Base-by-base conservation (phyloP, 2,329 filamentous ascomycete genomes). In the Grosmannia serpens region DNA sequence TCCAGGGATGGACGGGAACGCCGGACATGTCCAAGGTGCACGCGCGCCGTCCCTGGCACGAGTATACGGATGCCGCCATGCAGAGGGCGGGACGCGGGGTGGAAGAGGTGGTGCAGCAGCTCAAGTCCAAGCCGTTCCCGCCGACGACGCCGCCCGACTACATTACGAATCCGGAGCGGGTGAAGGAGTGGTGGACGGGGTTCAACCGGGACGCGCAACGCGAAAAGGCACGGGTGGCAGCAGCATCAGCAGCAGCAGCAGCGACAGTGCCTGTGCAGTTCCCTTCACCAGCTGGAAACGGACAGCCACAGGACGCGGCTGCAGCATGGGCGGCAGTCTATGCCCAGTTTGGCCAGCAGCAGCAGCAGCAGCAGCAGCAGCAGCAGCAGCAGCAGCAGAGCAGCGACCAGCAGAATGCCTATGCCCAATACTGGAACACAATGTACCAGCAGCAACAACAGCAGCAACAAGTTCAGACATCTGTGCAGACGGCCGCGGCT, bases 131-230 rank as follows among this genome's bases (percentile, higher is more conserved):
- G 60, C 72, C 77, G 8, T 80, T 73, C 60, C 80, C 79, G 17
- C 69, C 80, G 2, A 75, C 66, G 1, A 73, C 78, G 50, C 77
- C 81, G 4, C 80, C 82, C 1, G 73, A 75, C 22, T 81, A 79
- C 74, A 73, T 83, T 62, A 69, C 68, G 26, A 72, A 78, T 35
- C 67, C 74, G 3, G 75, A 75, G 35, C 74, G 74, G 61, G 70
- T 76, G 0, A 74, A 75, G 11, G 75, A 80, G 61, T 84, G 81
- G 80, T 77, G 75, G 70, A 67, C 74, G 13, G 79, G 78, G 0
- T 77, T 75, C 61, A 66, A 69, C 41, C 67, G 67, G 50, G 71
- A 74, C 53, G 68, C 69, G 41, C 63, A 66, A 58, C 63, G 62
- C 13, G 49, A 60, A 46, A 71, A 70, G 52, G 69, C 75, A 53